Conservation (phyloP, 2,329 filamentous ascomycete genomes). For the Fusarium abutilonis region DNA sequence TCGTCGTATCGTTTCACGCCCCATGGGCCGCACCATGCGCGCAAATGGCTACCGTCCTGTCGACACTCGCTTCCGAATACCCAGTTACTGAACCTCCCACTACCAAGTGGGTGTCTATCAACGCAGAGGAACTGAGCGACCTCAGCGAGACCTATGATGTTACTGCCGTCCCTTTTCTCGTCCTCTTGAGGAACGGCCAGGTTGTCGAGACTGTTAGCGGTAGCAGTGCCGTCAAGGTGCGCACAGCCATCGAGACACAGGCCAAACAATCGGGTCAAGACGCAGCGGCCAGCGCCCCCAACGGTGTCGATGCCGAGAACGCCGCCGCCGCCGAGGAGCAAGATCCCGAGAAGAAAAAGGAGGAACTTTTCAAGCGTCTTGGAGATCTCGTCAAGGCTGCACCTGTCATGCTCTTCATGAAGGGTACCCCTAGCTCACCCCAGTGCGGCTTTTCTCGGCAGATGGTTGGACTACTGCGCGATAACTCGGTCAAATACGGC, state of each 20-base stretch:
- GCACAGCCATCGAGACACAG: slow-evolving; percentile 85
- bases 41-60: slow-evolving; percentile 89
- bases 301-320: slow-evolving; percentile 52
- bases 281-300: slow-evolving; percentile 50
- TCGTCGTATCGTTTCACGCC: slow-evolving; percentile 93
- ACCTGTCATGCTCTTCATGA: slow-evolving; percentile 99
- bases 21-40: slow-evolving; percentile 96
- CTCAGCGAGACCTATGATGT: slow-evolving; percentile 94
- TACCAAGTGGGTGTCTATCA: slow-evolving; percentile 87
- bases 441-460: slow-evolving; percentile 95
- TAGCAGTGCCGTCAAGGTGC: slow-evolving; percentile 86
- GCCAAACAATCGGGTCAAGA: slow-evolving; percentile 60
- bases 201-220: slow-evolving; percentile 88
- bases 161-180: slow-evolving; percentile 90
- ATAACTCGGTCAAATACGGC: slow-evolving; percentile 92
- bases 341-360: slow-evolving; percentile 72
- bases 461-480: slow-evolving; percentile 84
- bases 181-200: slow-evolving; percentile 78
- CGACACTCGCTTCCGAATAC: slow-evolving; percentile 87
- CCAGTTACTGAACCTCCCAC: slow-evolving; percentile 71
- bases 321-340: slow-evolving; percentile 57
- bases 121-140: slow-evolving; percentile 93
- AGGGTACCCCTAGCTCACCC: slow-evolving; percentile 87
- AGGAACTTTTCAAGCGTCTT: slow-evolving; percentile 85
- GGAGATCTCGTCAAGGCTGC: slow-evolving; percentile 91